A percentile compares a stretch with the other conserved stretches of the same genome.
Conservation (phyloP, 2,329 filamentous ascomycete genomes). For the Trichophyton mentagrophytes region DNA sequence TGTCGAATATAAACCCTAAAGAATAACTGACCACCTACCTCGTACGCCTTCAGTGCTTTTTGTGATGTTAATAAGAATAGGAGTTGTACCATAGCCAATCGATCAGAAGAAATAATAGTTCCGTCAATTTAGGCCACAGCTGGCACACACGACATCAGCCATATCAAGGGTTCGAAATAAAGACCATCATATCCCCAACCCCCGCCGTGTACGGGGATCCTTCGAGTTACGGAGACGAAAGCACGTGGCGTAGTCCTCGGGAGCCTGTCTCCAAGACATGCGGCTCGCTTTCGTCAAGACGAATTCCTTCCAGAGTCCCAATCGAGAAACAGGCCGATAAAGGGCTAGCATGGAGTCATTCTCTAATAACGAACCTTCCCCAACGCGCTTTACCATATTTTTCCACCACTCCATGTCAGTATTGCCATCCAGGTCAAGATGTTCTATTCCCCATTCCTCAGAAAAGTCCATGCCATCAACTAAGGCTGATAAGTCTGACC, state of each 20-base stretch:
- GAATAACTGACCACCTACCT: too few species aligned
- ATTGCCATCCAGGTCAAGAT: constrained; percentile 14
- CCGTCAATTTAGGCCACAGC: too few species aligned
- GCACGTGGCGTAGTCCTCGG: not conserved
- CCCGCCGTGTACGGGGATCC: not conserved
- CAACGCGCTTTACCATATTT: not conserved
- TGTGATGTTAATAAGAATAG: too few species aligned
- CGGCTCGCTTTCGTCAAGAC: not conserved
- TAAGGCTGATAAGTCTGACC: constrained; percentile 13
- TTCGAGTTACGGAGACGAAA: not conserved
- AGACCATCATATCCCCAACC: not conserved
- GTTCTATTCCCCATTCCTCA: constrained; percentile 14
- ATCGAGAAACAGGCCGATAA: not conserved
- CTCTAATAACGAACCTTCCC: not conserved
- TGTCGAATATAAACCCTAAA: too few species aligned
- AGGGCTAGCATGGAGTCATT: not conserved
- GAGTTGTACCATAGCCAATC: too few species aligned
- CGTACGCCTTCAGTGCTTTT: too few species aligned
- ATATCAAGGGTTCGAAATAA: too few species aligned
- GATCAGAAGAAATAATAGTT: too few species aligned
- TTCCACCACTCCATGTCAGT: constrained; percentile 12
- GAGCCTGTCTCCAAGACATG: not conserved
- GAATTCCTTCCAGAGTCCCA: not conserved
- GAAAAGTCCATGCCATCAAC: constrained; percentile 17
- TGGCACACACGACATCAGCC: too few species aligned